These are phyloP conservation scores for Cymodocea nodosa DNA, from an alignment of 116 monocot species.

Conservation along the genomic window DNA sequence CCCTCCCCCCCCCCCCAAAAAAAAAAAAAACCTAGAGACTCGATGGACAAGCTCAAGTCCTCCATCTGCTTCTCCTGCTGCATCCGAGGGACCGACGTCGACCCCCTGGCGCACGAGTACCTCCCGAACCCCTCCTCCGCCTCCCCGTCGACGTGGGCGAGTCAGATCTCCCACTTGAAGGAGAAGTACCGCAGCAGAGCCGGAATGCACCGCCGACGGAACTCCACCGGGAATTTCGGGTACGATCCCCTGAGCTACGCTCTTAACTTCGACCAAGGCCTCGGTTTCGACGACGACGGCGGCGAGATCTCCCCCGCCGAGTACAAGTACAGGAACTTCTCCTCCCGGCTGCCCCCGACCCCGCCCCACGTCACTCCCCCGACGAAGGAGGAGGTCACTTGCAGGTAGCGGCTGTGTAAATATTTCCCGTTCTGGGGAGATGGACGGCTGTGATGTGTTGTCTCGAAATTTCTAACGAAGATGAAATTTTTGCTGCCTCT, in stretches of 20 bases:
- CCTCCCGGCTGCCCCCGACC: slow-evolving; percentile 24
- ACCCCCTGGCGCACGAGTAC: slow-evolving; percentile 7
- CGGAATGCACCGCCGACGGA: slow-evolving; percentile 9
- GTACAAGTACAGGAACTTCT: slow-evolving; percentile 28
- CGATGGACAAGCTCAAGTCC: slow-evolving; percentile 10
- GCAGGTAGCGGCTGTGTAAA: too few relatives aligned
- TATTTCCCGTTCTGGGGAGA: too few relatives aligned
- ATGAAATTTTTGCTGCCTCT: too few relatives aligned
- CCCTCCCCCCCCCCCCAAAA: background rate
- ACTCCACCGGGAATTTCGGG: slow-evolving; percentile 15
- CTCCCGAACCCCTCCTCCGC: background rate
- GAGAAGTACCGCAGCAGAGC: slow-evolving; percentile 18
- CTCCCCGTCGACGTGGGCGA: slow-evolving; percentile 9
- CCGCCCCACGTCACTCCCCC: slow-evolving; percentile 5
- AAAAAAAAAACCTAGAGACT: background rate
- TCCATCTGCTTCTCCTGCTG: slow-evolving; percentile 29
- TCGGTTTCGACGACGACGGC: slow-evolving; percentile 19
- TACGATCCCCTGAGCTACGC: slow-evolving; percentile 54
- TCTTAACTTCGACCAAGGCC: slow-evolving; percentile 43
- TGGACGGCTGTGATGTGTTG: too few relatives aligned
- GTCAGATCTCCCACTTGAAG: slow-evolving; percentile 23
- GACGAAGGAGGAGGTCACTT: background rate
- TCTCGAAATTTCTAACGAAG: too few relatives aligned
- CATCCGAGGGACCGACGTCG: slow-evolving; percentile 16
- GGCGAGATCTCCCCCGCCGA: slow-evolving; percentile 11